Evolutionary conservation across 2,329 filamentous ascomycete species (phyloP), one percentile per base, ranked within the genome.

Genomic region (Colletotrichum spaethianum): DNA sequence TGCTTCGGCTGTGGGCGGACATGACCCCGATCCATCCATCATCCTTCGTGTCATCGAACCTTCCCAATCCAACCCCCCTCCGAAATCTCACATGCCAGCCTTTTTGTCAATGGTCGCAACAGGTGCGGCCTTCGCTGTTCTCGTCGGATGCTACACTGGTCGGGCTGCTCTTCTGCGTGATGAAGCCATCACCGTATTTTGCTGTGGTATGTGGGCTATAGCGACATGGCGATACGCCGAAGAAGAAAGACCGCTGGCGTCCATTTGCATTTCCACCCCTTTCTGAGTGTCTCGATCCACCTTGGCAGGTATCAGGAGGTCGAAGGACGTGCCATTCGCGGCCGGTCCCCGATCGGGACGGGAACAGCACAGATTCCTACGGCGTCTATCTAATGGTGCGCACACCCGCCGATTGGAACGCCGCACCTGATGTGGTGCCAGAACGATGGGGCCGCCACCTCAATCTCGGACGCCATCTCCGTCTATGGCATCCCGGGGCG

Each of bases 321-420:
- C 28, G 36, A 55, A 59, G 50, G 44, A 31, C 52, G 20, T 38
- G n/a, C 16, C 28, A 11, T 48, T 26, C 66, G 61, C 56, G 44
- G 61, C 65, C 70, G 65, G 57, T 55, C 59, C 63, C 65, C 59
- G 70, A 55, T 64, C 66, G 53, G 60, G 55, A 70, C 56, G 55
- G 31, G 53, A 63, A 71, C 63, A 48, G 26, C 36, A 56, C 20
- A 36, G 44, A 46, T 63, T n/a, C 70, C 16, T 36, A 60, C 70
- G 70, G 66, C 65, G 36, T 69, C 59, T 8, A 16, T 59, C 48
- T 57, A 67, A 61, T 38, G 56, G 63, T 42, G 50, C 63, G 26
- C 38, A 52, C 8, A 53, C 46, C 53, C 65, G 44, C 65, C 65
- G 65, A 44, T 44, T 52, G 65, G 65, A 36, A 63, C 38, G 59